Base-by-base conservation (phyloP, 768 basidiomycete species). In the Tulasnella sp. region DNA sequence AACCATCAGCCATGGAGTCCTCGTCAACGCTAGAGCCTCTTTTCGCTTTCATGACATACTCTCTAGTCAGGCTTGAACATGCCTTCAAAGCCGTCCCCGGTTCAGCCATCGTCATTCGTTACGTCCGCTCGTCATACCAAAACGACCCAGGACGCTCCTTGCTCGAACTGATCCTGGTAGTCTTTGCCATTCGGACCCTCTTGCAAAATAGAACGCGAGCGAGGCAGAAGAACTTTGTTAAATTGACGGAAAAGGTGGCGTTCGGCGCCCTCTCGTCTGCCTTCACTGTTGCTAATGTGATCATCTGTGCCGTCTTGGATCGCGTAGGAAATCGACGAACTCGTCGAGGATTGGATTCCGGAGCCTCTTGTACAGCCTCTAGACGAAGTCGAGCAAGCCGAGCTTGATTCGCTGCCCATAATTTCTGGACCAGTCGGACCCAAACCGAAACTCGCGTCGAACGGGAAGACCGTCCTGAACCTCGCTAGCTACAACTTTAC, bases 271-370 rank as follows among this genome's bases (percentile, higher is more conserved):
- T 12, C 12, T n/a, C 42, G 44, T 47, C 17, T 12, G 19, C 44
- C 3, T 5, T 47, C 26, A 22, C n/a, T n/a, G 44, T 17, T 47
- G 14, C 14, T 44, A n/a, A 47, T 22, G 44, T 47, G 44, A 47
- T 47, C n/a, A n/a, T n/a, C n/a, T n/a, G 36, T 35, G 16, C 63
- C 29, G 22, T 72, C 41, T 74, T 39, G 7, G 22, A 2, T n/a
- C n/a, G n/a, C n/a, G 32, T 71, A 97, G 95, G 97, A 98, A 89
- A 87, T 98, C 52, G 89, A 98, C 78, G 97, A 98, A 78, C 86
- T 98, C 34, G 95, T 99, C 1, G 90, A 93, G 67, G 97, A 98
- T 80, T 99, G 95, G 94, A 82, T 82, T 2, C 97, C 97, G 0
- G 92, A 95, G 74, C 88, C 92, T 8, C 85, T 99, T 9, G 88